Evolutionary conservation across 2,329 filamentous ascomycete species (phyloP), one percentile per base, ranked within the genome.

Genomic region (Aspergillus hiratsukae): DNA sequence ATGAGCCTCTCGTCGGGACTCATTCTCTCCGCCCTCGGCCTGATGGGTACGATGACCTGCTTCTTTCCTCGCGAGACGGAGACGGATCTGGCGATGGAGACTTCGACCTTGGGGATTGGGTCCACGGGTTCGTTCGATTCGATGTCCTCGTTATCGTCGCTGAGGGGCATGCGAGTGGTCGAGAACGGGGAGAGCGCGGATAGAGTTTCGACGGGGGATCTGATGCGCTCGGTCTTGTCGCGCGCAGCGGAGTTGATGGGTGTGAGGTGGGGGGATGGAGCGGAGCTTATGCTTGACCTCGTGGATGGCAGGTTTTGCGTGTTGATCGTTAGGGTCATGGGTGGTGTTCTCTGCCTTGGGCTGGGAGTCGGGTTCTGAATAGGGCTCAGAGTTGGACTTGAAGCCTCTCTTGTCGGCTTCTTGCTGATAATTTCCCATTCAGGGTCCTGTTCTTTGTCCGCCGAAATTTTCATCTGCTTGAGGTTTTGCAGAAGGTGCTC

Each of bases 71-170:
- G 65, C 0, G 69, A 69, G 0, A 76, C 67, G 8, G 73, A 75
- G 8, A 77, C 61, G 4, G 74, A 75, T 28, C 73, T 64, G 3
- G 75, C 75, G 37, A 71, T 66, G 3, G 74, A 75, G 31, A 76
- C 65, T 56, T 75, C 70, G 37, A 75, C 63, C 4, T 58, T 57
- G 1, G 58, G 59, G 37, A 58, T 53, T 53, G 61, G 19, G 28
- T 54, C 52, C 31, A 51, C 49, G 27, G 57, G 51, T 17, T 58
- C 53, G 9, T 45, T 21, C 2, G 56, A 51, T 21, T 56, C 53
- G 21, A 54, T 23, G 11, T 59, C 58, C 6, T 61, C 55, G 5
- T 48, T 57, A 7, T 61, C 57, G 25, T 60, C 59, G 11, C 48
- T 41, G 49, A 63, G 58, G 9, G 66, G 62, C 49, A 61, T 58